Evolutionary conservation across 257 asterid species (phyloP).

Genomic region (Forsythia suspensa): DNA sequence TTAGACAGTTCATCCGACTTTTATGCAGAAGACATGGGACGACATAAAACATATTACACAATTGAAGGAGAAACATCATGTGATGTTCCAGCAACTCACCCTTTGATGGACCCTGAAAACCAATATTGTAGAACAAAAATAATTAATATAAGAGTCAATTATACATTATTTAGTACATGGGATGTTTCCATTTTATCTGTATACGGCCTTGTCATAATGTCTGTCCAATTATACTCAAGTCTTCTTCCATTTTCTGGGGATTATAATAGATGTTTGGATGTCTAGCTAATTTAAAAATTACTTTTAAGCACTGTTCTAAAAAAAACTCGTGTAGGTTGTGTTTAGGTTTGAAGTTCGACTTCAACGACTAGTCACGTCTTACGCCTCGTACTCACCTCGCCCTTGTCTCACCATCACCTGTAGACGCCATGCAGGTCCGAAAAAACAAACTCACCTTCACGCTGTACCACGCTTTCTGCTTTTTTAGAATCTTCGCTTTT

Average conservation of each 20-base stretch:
- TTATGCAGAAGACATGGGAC: background rate
- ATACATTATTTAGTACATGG: background rate
- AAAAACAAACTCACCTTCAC: too few relatives aligned
- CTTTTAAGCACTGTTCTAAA: too few relatives aligned
- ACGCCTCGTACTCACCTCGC: too few relatives aligned
- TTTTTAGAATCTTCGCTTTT: too few relatives aligned
- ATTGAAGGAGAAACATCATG: background rate
- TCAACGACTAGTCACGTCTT: too few relatives aligned
- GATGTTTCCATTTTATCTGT: background rate
- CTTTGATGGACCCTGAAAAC: slow-evolving; percentile 3
- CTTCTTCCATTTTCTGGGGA: background rate
- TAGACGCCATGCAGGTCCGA: too few relatives aligned
- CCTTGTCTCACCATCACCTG: too few relatives aligned
- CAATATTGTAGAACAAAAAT: background rate
- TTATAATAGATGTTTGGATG: background rate
- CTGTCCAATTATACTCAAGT: background rate
- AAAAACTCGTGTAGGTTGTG: too few relatives aligned
- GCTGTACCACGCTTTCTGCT: too few relatives aligned
- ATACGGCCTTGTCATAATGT: background rate
- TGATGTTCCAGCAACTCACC: background rate
- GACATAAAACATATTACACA: background rate
- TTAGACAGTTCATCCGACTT: background rate
- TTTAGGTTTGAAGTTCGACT: too few relatives aligned
- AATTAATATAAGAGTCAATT: background rate
- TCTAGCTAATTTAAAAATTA: background rate